phyloP scores from a whole-genome alignment of 441 rosid genomes.

The Codiaeum variegatum region DNA sequence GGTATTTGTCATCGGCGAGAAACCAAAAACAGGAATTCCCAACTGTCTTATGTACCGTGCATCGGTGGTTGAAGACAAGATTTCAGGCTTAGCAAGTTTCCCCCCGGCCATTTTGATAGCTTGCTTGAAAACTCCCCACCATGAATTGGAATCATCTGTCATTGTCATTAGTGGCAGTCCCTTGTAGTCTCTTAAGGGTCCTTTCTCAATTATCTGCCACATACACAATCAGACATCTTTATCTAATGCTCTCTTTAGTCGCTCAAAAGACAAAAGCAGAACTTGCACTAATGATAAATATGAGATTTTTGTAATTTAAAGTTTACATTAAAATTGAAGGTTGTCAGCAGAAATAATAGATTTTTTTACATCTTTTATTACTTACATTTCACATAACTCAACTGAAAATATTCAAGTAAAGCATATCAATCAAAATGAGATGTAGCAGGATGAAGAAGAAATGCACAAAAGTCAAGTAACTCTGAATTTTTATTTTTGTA shows the following conservation, averaged over 20 bases:
- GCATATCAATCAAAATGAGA: neutral
- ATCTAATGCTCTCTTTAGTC: neutral
- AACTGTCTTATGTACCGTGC: conserved; percentile 50
- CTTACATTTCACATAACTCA: neutral
- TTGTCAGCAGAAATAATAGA: neutral
- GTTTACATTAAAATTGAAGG: neutral
- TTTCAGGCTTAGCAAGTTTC: conserved; percentile 78
- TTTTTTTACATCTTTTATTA: neutral
- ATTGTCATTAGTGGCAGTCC: conserved; percentile 66
- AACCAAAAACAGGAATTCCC: conserved; percentile 76
- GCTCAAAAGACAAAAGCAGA: neutral
- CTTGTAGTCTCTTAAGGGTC: conserved; percentile 49
- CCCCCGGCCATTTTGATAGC: conserved; percentile 72
- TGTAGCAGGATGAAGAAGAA: neutral
- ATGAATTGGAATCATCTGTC: conserved; percentile 69
- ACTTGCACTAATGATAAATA: neutral
- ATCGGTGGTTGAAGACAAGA: conserved; percentile 85
- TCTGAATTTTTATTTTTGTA: neutral
- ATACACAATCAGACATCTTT: conserved; percentile 5
- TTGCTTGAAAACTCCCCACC: conserved; percentile 80
- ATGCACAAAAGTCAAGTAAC: no score
- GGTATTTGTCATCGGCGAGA: conserved; percentile 82
- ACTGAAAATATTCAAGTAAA: neutral
- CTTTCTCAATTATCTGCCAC: conserved; percentile 51
- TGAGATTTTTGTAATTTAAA: neutral